These are phyloP conservation scores for Lepiota brunneoincarnata DNA, from an alignment of 768 basidiomycete species.

Conservation along the genomic window DNA sequence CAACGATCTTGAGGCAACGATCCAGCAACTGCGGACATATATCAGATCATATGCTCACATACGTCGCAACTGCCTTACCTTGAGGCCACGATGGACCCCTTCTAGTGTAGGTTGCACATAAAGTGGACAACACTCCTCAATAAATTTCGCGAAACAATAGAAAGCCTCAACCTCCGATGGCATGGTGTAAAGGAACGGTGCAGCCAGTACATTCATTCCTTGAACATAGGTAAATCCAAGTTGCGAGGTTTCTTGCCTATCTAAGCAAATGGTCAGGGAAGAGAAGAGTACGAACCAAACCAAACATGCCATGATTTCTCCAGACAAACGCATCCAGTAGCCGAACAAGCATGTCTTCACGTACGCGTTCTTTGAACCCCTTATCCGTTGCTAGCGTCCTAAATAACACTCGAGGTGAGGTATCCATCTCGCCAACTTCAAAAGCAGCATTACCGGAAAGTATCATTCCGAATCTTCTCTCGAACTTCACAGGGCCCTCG, in stretches of 20 bases:
- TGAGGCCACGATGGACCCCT: conserved; percentile 92
- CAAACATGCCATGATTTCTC: conserved; percentile 74
- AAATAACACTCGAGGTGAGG: neutral
- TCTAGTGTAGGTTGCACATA: conserved; percentile 96
- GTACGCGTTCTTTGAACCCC: conserved; percentile 96
- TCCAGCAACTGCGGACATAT: conserved; percentile 71
- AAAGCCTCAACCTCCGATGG: conserved; percentile 99
- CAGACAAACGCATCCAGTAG: conserved; percentile 98
- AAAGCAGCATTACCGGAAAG: conserved; percentile 67
- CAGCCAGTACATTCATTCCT: conserved; percentile 98
- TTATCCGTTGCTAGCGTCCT: conserved; percentile 95
- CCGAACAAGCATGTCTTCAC: conserved; percentile 95
- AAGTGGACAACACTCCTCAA: conserved; percentile 91
- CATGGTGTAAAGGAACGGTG: conserved; percentile 96
- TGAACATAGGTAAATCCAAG: conserved; percentile 95
- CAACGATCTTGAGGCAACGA: conserved; percentile 87
- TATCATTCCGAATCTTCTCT: conserved; percentile 95
- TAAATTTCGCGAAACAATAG: conserved; percentile 94
- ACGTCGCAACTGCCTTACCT: conserved; percentile 47
- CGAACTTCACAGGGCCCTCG: conserved; percentile 84
- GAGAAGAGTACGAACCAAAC: neutral
- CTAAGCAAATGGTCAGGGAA: conserved; percentile 31
- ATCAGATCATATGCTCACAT: neutral
- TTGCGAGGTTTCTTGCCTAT: conserved; percentile 73
- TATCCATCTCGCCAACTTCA: neutral